Evolutionary conservation across 495 filamentous ascomycete species (phyloP).

Genomic region (Xylaria sp.): DNA sequence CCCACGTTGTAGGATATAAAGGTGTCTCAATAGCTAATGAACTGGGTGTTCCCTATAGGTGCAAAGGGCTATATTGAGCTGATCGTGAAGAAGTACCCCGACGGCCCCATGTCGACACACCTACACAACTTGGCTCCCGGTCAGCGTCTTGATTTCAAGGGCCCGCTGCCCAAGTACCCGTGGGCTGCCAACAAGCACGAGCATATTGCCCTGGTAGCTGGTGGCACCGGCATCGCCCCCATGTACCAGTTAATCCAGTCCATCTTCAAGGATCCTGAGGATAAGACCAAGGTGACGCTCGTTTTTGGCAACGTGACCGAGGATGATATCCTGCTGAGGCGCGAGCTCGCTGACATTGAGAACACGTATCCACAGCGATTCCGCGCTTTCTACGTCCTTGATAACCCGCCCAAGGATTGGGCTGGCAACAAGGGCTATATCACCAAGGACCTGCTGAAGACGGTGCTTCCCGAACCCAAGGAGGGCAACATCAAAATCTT

Average conservation of each 20-base stretch:
- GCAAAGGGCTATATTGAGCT: conserved; percentile 83
- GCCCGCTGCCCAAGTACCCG: conserved; percentile 91
- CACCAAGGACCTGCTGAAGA: conserved; percentile 89
- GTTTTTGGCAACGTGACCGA: conserved; percentile 88
- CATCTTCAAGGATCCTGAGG: conserved; percentile 94
- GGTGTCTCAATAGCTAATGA: conserved; percentile 25
- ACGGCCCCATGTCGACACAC: conserved; percentile 89
- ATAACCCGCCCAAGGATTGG: conserved; percentile 86
- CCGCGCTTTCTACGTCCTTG: conserved; percentile 86
- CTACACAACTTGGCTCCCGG: conserved; percentile 81
- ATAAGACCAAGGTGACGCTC: conserved; percentile 95
- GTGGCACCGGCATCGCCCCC: conserved; percentile 95
- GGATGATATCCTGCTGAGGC: conserved; percentile 87
- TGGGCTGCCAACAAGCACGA: conserved; percentile 94
- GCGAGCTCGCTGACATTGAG: conserved; percentile 81
- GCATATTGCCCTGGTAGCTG: conserved; percentile 90
- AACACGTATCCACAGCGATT: conserved; percentile 94
- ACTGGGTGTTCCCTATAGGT: conserved; percentile 46
- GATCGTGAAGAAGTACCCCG: conserved; percentile 87
- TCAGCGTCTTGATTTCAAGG: conserved; percentile 87
- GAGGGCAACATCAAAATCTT: conserved; percentile 91
- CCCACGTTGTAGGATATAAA: not conserved
- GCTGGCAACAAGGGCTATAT: conserved; percentile 76
- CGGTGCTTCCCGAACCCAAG: conserved; percentile 88
- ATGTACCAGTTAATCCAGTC: conserved; percentile 76